These are phyloP conservation scores for Podila minutissima DNA, from an alignment of 192 early-diverging fungal species.

Conservation along the genomic window DNA sequence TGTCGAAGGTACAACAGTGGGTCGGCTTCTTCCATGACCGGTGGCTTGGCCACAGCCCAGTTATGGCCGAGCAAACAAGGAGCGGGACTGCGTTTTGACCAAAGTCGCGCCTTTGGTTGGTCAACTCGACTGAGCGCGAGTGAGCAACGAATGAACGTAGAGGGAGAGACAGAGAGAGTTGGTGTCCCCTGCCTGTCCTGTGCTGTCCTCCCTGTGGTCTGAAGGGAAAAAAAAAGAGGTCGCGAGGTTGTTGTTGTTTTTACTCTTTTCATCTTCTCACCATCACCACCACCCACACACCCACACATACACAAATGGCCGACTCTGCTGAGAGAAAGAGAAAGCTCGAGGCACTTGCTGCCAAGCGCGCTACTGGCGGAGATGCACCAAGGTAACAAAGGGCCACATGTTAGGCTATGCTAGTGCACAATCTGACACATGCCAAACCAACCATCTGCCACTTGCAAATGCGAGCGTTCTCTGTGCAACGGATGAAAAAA, in stretches of 20 bases:
- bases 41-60: too few relatives aligned
- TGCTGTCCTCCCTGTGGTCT: not conserved
- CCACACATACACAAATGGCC: constrained; percentile 12
- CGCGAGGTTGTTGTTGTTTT: not conserved
- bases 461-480: not conserved
- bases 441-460: not conserved
- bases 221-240: not conserved
- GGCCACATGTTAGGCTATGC: not conserved
- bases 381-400: constrained; percentile 15
- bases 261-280: constrained; percentile 1
- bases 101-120: too few relatives aligned
- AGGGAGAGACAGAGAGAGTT: not conserved
- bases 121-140: too few relatives aligned
- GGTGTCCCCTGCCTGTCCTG: not conserved
- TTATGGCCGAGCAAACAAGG: too few relatives aligned
- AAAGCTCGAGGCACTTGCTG: constrained; percentile 40
- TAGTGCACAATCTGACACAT: not conserved
- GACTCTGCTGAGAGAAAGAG: constrained; percentile 39
- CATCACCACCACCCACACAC: not conserved
- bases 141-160: too few relatives aligned
- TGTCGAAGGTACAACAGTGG: too few relatives aligned
- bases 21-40: too few relatives aligned
- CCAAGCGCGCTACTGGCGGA: constrained; percentile 23
- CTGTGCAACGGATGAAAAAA: constrained; percentile 4
- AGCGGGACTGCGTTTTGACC: too few relatives aligned